A percentile compares a stretch with the other conserved stretches of the same genome.
phyloP scores from a whole-genome alignment of 192 early-diverging fungal genomes.

The Coemansia reversa region DNA sequence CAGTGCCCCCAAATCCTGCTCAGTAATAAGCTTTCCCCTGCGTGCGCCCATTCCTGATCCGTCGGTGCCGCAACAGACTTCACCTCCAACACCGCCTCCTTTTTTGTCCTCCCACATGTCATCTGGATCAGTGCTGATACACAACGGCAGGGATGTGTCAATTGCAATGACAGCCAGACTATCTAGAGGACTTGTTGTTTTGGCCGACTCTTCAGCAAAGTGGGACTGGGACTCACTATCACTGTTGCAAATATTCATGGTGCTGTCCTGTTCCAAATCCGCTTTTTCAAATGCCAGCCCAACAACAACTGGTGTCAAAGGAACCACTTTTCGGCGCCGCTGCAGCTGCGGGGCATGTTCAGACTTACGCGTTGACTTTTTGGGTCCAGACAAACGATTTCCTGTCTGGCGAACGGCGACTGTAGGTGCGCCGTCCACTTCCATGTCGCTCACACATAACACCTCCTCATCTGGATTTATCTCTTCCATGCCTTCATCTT shows the following conservation, averaged over 20 bases:
- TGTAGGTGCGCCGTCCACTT: constrained; percentile 14
- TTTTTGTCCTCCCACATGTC: constrained; percentile 8
- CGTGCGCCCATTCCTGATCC: not conserved
- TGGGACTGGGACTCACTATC: not conserved
- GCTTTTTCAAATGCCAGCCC: constrained; percentile 15
- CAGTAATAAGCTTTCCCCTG: constrained; percentile 23
- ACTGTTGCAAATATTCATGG: constrained; percentile 3
- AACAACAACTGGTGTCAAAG: constrained; percentile 39
- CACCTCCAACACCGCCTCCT: not conserved
- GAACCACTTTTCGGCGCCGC: constrained; percentile 29
- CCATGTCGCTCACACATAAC: constrained; percentile 16
- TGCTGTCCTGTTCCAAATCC: not conserved
- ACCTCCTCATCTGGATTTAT: constrained; percentile 40
- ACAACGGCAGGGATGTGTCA: constrained; percentile 13
- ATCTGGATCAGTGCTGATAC: constrained; percentile 19
- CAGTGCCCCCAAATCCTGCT: constrained; percentile 25
- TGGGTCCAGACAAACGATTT: constrained; percentile 1
- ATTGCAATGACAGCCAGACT: constrained; percentile 14
- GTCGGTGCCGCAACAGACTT: not conserved
- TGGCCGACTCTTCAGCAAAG: not conserved
- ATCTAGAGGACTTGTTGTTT: constrained; percentile 2
- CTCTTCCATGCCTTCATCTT: constrained; percentile 48
- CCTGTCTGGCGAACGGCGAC: not conserved
- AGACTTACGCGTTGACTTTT: not conserved
- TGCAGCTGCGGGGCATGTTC: not conserved